Evolutionary conservation across 1,139 yeast genomes (phyloP), one percentile per base, ranked within the genome.

Genomic region (Magnusiomyces paraingens): DNA sequence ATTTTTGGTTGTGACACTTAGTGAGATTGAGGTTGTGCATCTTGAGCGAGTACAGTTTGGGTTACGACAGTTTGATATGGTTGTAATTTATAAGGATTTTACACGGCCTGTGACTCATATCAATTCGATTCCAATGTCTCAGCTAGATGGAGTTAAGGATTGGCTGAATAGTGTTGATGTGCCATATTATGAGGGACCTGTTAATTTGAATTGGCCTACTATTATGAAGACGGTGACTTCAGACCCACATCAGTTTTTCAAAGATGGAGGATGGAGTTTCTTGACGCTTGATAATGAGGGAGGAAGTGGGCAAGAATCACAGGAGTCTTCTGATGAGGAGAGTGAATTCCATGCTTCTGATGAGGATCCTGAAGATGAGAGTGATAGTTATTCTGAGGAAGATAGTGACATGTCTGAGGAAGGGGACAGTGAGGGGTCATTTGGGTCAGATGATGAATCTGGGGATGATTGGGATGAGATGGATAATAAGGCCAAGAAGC

Each of bases 31-130:
- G 73, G 78, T 93, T 58, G 96, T 96, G 15, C 96, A 93, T 69
- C 77, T 93, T 66, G 99, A 93, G 77, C 85, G 99, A 76, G 96
- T 93, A 42, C 96, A 91, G 69, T 94, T 93, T 68, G 99, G 99
- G 1, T 79, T 93, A 66, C 90, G 90, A 73, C 94, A 94, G 73
- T 94, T 93, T 66, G 99, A 93, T 75, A 73, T 93, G 71, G 99
- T 93, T 29, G 89, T 93, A 70, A 93, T 94, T 3, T 91, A 87
- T 73, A 93, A 91, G 71, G 98, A 93, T 71, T 90, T 90, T 68
- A 75, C 78, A 59, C 83, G 79, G 64, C 86, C 98, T 0, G 97
- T 90, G 22, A 88, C 88, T 20, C 97, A 93, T 69, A 84, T 93
- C 61, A 93, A 91, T 69, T 90, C 98, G 1, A 89, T 93, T 57